Evolutionary conservation across 75 land plant genomes (phyloP).

Genomic region (Sequoiadendron giganteum): DNA sequence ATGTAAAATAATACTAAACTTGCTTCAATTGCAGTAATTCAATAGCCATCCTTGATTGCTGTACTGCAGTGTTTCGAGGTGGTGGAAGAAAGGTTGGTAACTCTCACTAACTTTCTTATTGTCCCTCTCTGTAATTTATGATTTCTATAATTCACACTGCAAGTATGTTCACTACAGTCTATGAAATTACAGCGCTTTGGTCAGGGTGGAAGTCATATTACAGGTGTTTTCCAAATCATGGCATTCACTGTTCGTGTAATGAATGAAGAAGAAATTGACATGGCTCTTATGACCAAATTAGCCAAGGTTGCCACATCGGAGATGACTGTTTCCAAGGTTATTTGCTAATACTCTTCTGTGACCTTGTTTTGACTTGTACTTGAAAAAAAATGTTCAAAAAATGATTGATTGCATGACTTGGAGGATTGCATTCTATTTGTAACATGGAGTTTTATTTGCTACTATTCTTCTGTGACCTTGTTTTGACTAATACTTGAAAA

Average conservation of each 20-base stretch:
- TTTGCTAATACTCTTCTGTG: neutral
- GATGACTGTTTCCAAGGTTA: conserved; percentile 82
- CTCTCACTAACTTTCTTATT: neutral
- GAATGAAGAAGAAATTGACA: conserved; percentile 65
- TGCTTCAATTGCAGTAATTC: conserved; percentile 58
- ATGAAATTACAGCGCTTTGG: conserved; percentile 60
- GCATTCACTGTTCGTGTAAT: conserved; percentile 72
- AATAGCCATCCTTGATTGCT: conserved; percentile 78
- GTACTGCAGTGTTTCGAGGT: conserved; percentile 63
- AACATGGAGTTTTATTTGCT: neutral
- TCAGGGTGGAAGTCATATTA: conserved; percentile 50
- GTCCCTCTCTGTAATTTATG: neutral
- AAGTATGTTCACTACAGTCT: conserved; percentile 5
- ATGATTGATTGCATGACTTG: neutral
- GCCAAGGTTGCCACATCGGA: conserved; percentile 74
- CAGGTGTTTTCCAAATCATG: conserved; percentile 85
- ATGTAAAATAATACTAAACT: neutral
- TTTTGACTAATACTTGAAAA: neutral
- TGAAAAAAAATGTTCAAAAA: neutral
- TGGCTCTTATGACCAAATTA: conserved; percentile 61
- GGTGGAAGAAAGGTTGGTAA: conserved; percentile 69
- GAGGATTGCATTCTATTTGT: neutral
- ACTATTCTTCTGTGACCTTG: neutral
- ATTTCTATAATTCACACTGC: conserved; percentile 12
- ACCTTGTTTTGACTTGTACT: neutral